A percentile compares a stretch with the other conserved stretches of the same genome.
Evolutionary conservation across 768 basidiomycete species (phyloP).

Genomic region (Macrolepiota fuliginosa): DNA sequence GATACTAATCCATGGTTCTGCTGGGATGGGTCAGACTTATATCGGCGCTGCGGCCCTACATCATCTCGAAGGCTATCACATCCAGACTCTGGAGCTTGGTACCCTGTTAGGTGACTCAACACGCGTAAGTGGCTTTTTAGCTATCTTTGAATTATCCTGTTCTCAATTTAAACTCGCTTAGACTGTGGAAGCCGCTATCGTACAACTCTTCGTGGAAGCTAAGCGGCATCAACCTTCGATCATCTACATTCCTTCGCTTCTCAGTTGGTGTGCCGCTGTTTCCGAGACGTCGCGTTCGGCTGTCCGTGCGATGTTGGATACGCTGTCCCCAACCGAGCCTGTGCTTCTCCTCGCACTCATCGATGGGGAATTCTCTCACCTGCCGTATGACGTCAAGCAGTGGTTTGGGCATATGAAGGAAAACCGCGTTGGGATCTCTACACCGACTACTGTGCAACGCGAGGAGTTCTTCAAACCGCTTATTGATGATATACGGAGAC

Average conservation of each 20-base stretch:
- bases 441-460: constrained; percentile 57
- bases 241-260: constrained; percentile 88
- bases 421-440: constrained; percentile 64
- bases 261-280: constrained; percentile 83
- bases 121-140: constrained; percentile 51
- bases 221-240: constrained; percentile 96
- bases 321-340: constrained; percentile 88
- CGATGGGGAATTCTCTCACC: constrained; percentile 65
- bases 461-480: constrained; percentile 74
- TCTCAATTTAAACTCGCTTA: constrained; percentile 27
- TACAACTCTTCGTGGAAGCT: constrained; percentile 94
- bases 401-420: constrained; percentile 88
- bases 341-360: constrained; percentile 89
- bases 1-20: constrained; percentile 73
- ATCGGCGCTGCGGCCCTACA: constrained; percentile 90
- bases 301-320: constrained; percentile 87
- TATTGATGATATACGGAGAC: constrained; percentile 63
- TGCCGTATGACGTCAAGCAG: constrained; percentile 79
- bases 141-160: background rate
- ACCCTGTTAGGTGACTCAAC: constrained; percentile 86
- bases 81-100: constrained; percentile 92
- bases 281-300: constrained; percentile 83
- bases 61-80: constrained; percentile 92
- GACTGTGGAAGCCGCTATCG: constrained; percentile 90
- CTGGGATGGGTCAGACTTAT: constrained; percentile 90